phyloP scores from a whole-genome alignment of 495 filamentous ascomycete genomes.

The Astrocystis sublimbata region DNA sequence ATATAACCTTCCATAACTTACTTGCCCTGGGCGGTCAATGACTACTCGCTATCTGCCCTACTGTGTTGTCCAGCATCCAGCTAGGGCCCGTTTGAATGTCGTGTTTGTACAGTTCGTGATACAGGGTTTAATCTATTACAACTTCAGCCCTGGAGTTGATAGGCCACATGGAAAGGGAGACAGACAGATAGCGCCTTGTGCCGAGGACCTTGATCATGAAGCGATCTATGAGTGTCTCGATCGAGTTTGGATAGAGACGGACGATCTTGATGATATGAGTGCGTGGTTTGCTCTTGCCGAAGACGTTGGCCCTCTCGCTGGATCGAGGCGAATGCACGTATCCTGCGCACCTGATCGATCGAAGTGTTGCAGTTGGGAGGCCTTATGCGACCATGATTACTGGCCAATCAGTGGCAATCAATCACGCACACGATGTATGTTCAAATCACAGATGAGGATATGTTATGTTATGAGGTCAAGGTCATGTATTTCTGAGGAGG shows the following conservation, averaged over 20 bases:
- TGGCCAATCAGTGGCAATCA: constrained; percentile 3
- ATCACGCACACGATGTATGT: background rate
- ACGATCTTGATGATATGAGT: constrained; percentile 1
- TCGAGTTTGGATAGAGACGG: too few species aligned
- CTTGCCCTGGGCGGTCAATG: background rate
- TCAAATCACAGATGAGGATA: background rate
- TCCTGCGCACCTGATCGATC: constrained; percentile 13
- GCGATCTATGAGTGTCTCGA: background rate
- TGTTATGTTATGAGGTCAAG: too few species aligned
- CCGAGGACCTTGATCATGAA: background rate
- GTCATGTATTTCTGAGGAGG: too few species aligned
- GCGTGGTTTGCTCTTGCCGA: constrained; percentile 8
- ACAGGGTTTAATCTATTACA: background rate
- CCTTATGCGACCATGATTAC: background rate
- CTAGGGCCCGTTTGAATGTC: background rate
- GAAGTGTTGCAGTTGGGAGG: constrained; percentile 7
- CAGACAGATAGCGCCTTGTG: background rate
- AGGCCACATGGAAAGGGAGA: background rate
- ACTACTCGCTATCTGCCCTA: background rate
- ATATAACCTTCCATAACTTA: too few species aligned
- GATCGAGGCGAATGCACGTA: constrained; percentile 20
- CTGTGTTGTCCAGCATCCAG: background rate
- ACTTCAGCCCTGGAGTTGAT: background rate
- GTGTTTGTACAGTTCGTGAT: background rate
- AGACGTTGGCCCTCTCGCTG: background rate